Base-by-base conservation (phyloP, 2,329 filamentous ascomycete genomes). In the Verticillium isaacii region DNA sequence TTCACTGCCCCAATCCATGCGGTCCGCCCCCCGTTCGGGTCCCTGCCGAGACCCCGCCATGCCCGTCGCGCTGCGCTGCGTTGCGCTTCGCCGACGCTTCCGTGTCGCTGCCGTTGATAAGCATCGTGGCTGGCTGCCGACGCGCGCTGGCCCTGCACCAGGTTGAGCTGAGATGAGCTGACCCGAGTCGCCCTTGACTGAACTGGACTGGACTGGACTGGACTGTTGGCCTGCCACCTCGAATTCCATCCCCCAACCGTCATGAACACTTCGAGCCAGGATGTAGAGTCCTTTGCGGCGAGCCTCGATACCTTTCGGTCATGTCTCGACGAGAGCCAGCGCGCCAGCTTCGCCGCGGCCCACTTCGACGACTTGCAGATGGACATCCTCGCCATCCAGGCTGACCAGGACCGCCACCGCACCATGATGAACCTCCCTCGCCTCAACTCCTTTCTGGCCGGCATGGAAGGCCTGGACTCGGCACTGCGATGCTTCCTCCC, bases 371-470 rank as follows among this genome's bases (percentile, higher is more conserved):
- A 69, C 60, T 62, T 74, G 29, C 65, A 69, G 50, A 2, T 15
- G 7, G 62, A 68, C 7, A 67, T 73, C n/a, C 12, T 63, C 7
- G 37, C 39, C 3, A 69, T 72, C 34, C 72, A 74, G 61, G 55
- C 32, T 2, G 65, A 66, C 4, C 71, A 70, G 57, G 69, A 71
- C 15, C 61, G 62, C n/a, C 57, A 61, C 17, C 71, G 61, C 56
- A 64, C 65, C 11, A 63, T 73, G 64, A 68, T 71, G 59, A 70
- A 73, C 61, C 66, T 73, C 23, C 60, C 64, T 9, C 62, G 71
- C 23, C 62, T 72, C 8, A 50, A 68, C n/a, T 59, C 57, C 23
- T 72, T 71, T 52, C 63, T 72, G 2, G 29, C 60, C 5, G 64
- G 64, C 32, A 66, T 71, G 57, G 59, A 61, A 9, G 62, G 63